Conservation (phyloP, 495 filamentous ascomycete genomes). For the Annulohypoxylon moriforme region DNA sequence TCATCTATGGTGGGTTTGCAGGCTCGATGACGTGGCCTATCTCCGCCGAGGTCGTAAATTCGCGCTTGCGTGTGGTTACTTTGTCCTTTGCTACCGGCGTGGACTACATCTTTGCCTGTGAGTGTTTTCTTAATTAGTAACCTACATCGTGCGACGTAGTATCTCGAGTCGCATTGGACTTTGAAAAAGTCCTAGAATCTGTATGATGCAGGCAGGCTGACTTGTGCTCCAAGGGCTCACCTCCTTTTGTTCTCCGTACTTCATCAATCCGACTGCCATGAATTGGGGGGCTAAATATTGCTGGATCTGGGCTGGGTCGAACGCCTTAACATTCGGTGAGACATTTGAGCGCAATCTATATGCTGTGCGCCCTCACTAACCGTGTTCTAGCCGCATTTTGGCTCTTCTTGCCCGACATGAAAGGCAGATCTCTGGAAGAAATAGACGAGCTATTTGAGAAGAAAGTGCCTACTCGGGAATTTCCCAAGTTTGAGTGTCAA, state of each 20-base stretch:
- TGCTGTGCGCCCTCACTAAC: slow-evolving; percentile 14
- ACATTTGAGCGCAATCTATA: neutral
- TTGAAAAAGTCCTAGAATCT: neutral
- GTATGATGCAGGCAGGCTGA: slow-evolving; percentile 23
- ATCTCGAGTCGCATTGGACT: neutral
- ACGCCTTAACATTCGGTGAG: slow-evolving; percentile 44
- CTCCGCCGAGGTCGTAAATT: slow-evolving; percentile 53
- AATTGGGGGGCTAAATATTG: slow-evolving; percentile 57
- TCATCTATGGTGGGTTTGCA: slow-evolving; percentile 58
- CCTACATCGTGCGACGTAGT: slow-evolving; percentile 5
- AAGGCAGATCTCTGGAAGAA: slow-evolving; percentile 45
- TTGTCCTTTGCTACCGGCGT: slow-evolving; percentile 55
- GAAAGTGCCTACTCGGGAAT: slow-evolving; percentile 31
- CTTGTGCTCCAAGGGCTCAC: slow-evolving; percentile 49
- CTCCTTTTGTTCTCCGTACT: slow-evolving; percentile 53
- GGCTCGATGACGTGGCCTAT: slow-evolving; percentile 57
- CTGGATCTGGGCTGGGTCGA: slow-evolving; percentile 56
- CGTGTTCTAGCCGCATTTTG: slow-evolving; percentile 34
- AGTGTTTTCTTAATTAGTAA: slow-evolving; percentile 6
- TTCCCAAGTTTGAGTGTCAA: slow-evolving; percentile 40
- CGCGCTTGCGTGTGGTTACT: slow-evolving; percentile 54
- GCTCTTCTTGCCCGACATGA: slow-evolving; percentile 47
- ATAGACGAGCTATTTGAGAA: slow-evolving; percentile 48
- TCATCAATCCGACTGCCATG: slow-evolving; percentile 54
- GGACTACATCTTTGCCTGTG: slow-evolving; percentile 55